Conservation (phyloP, 1,284 basidiomycete species). For the Xanthoconium separans region DNA sequence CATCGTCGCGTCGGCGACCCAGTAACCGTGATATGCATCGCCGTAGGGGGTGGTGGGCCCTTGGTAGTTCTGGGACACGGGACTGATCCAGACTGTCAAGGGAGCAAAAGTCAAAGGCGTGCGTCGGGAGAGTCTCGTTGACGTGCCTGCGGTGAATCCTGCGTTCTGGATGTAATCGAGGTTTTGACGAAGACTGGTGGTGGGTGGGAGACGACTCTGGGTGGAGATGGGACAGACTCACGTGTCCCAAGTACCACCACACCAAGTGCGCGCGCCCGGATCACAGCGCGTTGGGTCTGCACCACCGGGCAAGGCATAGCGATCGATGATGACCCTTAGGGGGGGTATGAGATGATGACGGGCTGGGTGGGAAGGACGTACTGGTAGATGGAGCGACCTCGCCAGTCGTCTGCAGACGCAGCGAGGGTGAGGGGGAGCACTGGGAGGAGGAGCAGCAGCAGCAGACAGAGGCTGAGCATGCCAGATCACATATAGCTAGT, state of each 20-base stretch:
- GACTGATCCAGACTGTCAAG: conserved; percentile 55
- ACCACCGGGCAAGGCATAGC: conserved; percentile 52
- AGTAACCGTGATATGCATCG: conserved; percentile 65
- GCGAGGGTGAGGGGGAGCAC: conserved; percentile 14
- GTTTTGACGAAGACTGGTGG: conserved; percentile 52
- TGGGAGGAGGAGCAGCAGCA: neutral
- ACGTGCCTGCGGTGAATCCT: conserved; percentile 60
- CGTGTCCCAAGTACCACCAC: conserved; percentile 66
- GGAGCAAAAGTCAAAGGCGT: neutral
- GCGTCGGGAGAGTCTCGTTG: neutral
- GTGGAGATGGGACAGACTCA: conserved; percentile 2
- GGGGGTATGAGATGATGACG: neutral
- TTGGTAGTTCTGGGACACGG: conserved; percentile 63
- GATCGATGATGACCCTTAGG: conserved; percentile 66
- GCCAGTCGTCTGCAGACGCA: conserved; percentile 37
- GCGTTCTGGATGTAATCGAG: conserved; percentile 74
- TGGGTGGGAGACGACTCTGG: neutral
- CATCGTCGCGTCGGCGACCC: conserved; percentile 57
- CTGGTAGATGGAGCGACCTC: conserved; percentile 40
- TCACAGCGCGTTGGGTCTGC: conserved; percentile 43
- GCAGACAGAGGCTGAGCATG: neutral
- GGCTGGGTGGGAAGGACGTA: neutral
- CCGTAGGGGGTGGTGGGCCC: conserved; percentile 57
- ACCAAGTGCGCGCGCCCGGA: conserved; percentile 59
- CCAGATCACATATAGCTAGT: too few species aligned